phyloP scores from a whole-genome alignment of 306 rosid genomes.

The Chamaecrista fasciculata region DNA sequence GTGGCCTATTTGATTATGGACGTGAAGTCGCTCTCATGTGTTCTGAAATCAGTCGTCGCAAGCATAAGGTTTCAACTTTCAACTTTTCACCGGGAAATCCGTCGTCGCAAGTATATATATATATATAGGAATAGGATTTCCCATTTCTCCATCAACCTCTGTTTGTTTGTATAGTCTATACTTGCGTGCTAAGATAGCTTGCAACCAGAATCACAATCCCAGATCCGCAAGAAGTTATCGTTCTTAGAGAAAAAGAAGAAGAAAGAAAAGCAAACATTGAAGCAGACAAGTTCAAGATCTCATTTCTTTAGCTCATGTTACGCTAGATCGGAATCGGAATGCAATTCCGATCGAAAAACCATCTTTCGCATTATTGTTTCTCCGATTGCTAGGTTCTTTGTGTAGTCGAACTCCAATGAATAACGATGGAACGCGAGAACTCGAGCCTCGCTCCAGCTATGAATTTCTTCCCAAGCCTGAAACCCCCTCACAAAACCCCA shows the following conservation, averaged over 20 bases:
- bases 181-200: background rate
- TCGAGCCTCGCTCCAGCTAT: conserved; percentile 47
- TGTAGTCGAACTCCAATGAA: conserved; percentile 23
- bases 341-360: background rate
- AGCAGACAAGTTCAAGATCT: background rate
- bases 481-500: conserved; percentile 55
- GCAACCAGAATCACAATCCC: background rate
- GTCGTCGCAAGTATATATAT: no score
- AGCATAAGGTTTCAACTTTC: background rate
- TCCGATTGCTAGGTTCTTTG: conserved; percentile 1
- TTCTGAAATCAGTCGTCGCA: background rate
- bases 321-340: background rate
- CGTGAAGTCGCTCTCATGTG: background rate
- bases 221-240: no score
- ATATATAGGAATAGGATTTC: no score
- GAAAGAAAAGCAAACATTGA: no score
- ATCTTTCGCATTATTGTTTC: background rate
- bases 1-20: background rate
- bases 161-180: background rate
- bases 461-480: conserved; percentile 46
- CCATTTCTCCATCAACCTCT: no score
- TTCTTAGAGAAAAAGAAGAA: no score
- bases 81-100: background rate
- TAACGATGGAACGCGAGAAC: conserved; percentile 37
- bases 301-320: background rate